Percentiles rank a stretch among this genome's conserved stretches.
These are phyloP conservation scores for Lecanicillium sp. DNA, from an alignment of 2,329 filamentous ascomycete species.

Conservation along the genomic window DNA sequence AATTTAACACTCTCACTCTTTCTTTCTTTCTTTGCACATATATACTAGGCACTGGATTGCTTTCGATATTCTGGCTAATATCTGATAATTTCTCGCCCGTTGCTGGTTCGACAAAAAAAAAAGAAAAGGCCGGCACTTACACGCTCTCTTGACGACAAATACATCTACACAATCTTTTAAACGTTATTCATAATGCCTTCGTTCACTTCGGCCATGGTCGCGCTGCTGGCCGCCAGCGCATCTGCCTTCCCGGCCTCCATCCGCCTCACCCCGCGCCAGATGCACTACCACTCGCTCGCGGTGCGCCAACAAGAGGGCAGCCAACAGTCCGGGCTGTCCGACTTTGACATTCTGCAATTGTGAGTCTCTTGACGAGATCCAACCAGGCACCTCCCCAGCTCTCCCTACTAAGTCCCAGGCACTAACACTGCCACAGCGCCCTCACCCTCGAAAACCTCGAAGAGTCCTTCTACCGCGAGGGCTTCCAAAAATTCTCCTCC, in stretches of 20 bases:
- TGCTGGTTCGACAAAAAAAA: not conserved
- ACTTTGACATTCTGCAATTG: slow-evolving; percentile 13
- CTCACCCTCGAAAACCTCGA: slow-evolving; percentile 52
- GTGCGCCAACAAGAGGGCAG: slow-evolving; percentile 4
- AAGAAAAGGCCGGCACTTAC: not conserved
- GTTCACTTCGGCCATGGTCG: slow-evolving; percentile 3
- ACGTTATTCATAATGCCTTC: not conserved
- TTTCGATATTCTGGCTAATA: not conserved
- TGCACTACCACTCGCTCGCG: slow-evolving; percentile 5
- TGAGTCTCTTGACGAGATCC: not conserved
- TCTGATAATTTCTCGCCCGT: too few relatives aligned
- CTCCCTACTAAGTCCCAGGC: too few relatives aligned
- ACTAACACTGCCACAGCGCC: slow-evolving; percentile 36
- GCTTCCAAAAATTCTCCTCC: slow-evolving; percentile 50
- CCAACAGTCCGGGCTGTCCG: slow-evolving; percentile 1
- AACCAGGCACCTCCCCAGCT: too few relatives aligned
- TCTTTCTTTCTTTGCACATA: not conserved
- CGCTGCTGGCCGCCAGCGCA: not conserved
- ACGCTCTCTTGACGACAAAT: not conserved
- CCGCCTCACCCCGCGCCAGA: slow-evolving; percentile 9
- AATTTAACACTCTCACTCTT: not conserved
- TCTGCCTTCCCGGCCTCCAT: slow-evolving; percentile 7
- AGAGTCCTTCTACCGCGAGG: slow-evolving; percentile 56
- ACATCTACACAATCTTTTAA: not conserved
- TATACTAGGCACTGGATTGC: not conserved